A percentile compares a stretch with the other conserved stretches of the same genome.
These are phyloP conservation scores for Trichoderma atrobrunneum DNA, from an alignment of 2,329 filamentous ascomycete genomes.

Conservation along the genomic window DNA sequence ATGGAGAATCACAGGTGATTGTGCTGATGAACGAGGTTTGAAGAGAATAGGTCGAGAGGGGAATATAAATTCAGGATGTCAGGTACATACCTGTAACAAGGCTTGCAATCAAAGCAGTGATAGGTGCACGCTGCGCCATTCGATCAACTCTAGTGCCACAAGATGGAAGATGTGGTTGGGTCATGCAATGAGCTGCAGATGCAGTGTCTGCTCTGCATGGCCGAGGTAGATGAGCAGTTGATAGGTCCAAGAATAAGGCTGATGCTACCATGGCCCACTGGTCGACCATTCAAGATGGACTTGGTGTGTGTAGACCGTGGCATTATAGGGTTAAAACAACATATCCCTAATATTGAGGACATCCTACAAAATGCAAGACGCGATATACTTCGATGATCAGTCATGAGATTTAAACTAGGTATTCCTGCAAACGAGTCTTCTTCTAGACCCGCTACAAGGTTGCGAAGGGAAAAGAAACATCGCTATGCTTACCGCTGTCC, in stretches of 20 bases:
- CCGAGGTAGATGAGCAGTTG: background rate
- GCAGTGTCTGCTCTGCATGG: background rate
- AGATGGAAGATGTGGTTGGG: background rate
- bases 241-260: background rate
- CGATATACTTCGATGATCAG: background rate
- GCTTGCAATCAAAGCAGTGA: background rate
- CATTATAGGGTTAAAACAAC: background rate
- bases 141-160: background rate
- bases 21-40: background rate
- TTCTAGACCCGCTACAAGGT: background rate
- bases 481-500: background rate
- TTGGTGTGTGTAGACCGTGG: background rate
- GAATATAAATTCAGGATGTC: background rate
- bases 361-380: background rate
- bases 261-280: background rate
- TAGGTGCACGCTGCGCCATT: background rate
- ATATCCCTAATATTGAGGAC: background rate
- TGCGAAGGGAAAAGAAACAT: background rate
- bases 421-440: background rate
- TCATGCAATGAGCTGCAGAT: background rate
- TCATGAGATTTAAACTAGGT: background rate
- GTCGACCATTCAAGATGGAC: background rate
- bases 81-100: background rate
- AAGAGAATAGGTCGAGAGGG: background rate
- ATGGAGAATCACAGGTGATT: background rate